Conservation (phyloP, 2,329 filamentous ascomycete genomes). For the Ophiognomonia clavigignenti-juglandacearum region DNA sequence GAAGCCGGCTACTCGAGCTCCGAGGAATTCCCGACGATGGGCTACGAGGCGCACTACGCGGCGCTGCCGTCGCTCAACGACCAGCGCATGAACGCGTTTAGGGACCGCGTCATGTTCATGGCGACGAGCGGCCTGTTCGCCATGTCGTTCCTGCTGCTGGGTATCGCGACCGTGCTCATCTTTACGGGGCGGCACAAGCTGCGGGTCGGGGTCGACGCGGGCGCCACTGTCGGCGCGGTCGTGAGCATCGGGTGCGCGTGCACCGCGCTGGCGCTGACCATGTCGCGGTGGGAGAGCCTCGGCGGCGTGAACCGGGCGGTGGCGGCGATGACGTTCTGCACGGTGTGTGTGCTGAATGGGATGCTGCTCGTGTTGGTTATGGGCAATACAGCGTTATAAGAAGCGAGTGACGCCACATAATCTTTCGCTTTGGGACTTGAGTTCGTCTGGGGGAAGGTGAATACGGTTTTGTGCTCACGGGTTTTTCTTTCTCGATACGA, state of each 20-base stretch:
- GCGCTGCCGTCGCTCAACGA: conserved; percentile 46
- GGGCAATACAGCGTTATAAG: conserved; percentile 27
- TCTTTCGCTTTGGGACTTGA: too few species aligned
- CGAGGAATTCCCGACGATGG: conserved; percentile 40
- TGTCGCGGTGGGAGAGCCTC: conserved; percentile 45
- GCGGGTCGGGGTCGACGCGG: conserved; percentile 67
- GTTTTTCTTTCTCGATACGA: neutral
- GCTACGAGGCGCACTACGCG: conserved; percentile 51
- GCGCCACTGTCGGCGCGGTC: conserved; percentile 65
- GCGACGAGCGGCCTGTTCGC: conserved; percentile 50
- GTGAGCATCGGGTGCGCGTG: conserved; percentile 61
- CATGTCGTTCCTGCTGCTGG: conserved; percentile 58
- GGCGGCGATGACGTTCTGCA: conserved; percentile 37
- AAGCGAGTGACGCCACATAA: neutral
- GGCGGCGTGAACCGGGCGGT: conserved; percentile 38
- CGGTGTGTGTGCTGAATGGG: conserved; percentile 44
- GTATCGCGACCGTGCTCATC: conserved; percentile 61
- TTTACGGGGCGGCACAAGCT: conserved; percentile 63
- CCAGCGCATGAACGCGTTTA: conserved; percentile 44
- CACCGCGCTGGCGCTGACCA: conserved; percentile 53
- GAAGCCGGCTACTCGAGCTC: conserved; percentile 41
- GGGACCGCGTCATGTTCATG: conserved; percentile 52
- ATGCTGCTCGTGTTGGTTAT: conserved; percentile 48
- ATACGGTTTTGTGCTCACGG: too few species aligned
- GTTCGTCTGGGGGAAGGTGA: too few species aligned